These are phyloP conservation scores for Pistacia vera DNA, from an alignment of 345 rosid genomes.

Conservation along the genomic window DNA sequence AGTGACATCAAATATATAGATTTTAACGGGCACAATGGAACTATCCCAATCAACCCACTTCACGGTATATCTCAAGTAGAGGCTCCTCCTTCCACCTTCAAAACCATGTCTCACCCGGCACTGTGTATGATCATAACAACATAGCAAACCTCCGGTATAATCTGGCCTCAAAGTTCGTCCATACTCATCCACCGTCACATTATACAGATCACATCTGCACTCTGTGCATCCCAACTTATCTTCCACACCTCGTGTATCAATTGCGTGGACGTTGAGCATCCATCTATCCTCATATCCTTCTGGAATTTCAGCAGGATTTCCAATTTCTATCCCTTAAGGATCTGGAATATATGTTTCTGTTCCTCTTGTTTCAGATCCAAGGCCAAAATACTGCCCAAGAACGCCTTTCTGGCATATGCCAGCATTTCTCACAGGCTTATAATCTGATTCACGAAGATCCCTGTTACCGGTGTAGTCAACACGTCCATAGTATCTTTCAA, in stretches of 20 bases:
- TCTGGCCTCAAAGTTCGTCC: conserved; percentile 52
- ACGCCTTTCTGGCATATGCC: conserved; percentile 58
- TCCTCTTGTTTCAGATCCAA: conserved; percentile 82
- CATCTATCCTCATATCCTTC: conserved; percentile 70
- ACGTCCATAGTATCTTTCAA: conserved; percentile 47
- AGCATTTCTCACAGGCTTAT: conserved; percentile 37
- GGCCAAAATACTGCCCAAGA: conserved; percentile 65
- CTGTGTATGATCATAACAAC: conserved; percentile 71
- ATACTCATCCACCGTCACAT: conserved; percentile 55
- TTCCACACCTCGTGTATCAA: conserved; percentile 78
- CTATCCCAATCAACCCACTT: conserved; percentile 76
- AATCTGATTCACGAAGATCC: conserved; percentile 25
- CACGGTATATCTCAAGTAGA: conserved; percentile 66
- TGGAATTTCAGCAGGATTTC: conserved; percentile 62
- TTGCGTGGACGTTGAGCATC: conserved; percentile 83
- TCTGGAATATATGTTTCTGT: conserved; percentile 70
- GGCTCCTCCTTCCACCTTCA: conserved; percentile 43
- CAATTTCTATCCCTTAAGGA: conserved; percentile 86
- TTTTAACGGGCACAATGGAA: conserved; percentile 57
- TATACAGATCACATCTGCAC: conserved; percentile 74
- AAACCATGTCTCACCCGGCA: conserved; percentile 64
- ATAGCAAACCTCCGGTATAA: conserved; percentile 68
- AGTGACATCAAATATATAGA: conserved; percentile 76
- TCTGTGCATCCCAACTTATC: conserved; percentile 79
- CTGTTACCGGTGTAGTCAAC: conserved; percentile 1